phyloP scores from a whole-genome alignment of 2,329 filamentous ascomycete species.

The Cladosporium sp. region DNA sequence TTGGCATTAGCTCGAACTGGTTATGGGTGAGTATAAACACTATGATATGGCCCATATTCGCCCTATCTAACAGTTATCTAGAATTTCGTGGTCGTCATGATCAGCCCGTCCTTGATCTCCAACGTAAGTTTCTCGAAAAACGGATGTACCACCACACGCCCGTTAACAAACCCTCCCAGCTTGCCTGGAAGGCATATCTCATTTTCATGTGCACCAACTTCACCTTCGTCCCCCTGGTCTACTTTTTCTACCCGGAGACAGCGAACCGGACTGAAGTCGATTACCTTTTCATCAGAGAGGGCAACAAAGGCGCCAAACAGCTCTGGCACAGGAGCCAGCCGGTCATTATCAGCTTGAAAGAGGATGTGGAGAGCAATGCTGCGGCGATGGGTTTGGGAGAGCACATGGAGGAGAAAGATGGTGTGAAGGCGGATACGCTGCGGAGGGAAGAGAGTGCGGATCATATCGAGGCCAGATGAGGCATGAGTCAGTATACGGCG shows the following conservation, averaged over 20 bases:
- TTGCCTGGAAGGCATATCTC: slow-evolving; percentile 50
- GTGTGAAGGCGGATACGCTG: slow-evolving; percentile 2
- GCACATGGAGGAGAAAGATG: slow-evolving; percentile 14
- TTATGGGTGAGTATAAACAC: slow-evolving; percentile 32
- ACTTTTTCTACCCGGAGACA: slow-evolving; percentile 46
- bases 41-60: neutral
- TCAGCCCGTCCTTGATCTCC: slow-evolving; percentile 47
- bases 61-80: too few relatives aligned
- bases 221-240: slow-evolving; percentile 43
- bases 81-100: slow-evolving; percentile 52
- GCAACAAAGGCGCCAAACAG: slow-evolving; percentile 21
- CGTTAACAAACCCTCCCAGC: slow-evolving; percentile 21
- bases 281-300: slow-evolving; percentile 35
- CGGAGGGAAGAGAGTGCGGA: neutral
- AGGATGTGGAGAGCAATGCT: slow-evolving; percentile 12
- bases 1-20: slow-evolving; percentile 49
- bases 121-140: slow-evolving; percentile 27
- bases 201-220: slow-evolving; percentile 51
- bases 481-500: neutral
- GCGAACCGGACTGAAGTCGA: slow-evolving; percentile 43
- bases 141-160: neutral
- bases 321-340: slow-evolving; percentile 21
- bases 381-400: slow-evolving; percentile 3
- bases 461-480: slow-evolving; percentile 3
- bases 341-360: slow-evolving; percentile 23